Base-by-base conservation (phyloP, 1,284 basidiomycete species). In the Cryptococcus sp. region DNA sequence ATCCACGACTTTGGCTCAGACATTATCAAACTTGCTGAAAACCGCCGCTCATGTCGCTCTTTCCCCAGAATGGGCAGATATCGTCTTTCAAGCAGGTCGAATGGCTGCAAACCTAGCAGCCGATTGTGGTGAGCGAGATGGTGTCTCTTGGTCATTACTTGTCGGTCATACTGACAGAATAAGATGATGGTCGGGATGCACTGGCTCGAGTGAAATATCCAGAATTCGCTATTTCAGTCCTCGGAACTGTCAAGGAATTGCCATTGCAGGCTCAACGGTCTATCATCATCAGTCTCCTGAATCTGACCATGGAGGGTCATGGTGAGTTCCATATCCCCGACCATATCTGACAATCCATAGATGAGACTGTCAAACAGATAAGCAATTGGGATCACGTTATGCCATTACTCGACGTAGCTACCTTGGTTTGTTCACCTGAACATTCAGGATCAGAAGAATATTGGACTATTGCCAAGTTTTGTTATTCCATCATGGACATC, bases 61-160 rank as follows among this genome's bases (percentile, higher is more conserved):
- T 23, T 23, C 23, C 23, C 23, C 23, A 23, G 23, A 23, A n/a
- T 38, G 30, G n/a, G n/a, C 38, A 4, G 33, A 41, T 33, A 14
- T 13, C 15, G 37, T 42, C 14, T 34, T 48, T n/a, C 66, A 73
- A 53, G 57, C 60, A 4, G 69, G 63, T 0, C 58, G 74, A 33
- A 69, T 68, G 1, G 71, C 66, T 2, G 71, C 71, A 5, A 76
- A 76, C 55, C 48, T 74, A 6, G 63, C 56, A 2, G 66, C 68
- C 0, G 68, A 72, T 37, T 60, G 54, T 43, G 66, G 71, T 71
- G 45, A 45, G 70, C n/a, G 4, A 33, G 32, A 14, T 32, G 49
- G 14, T 37, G 38, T 13, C 36, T 23, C 14, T 32, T 23, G 23
- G 23, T 23, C 23, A 23, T 23, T 23, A 23, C 23, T 23, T 23